These are phyloP conservation scores for Purshia tridentata DNA, from an alignment of 306 rosid species.

Conservation along the genomic window DNA sequence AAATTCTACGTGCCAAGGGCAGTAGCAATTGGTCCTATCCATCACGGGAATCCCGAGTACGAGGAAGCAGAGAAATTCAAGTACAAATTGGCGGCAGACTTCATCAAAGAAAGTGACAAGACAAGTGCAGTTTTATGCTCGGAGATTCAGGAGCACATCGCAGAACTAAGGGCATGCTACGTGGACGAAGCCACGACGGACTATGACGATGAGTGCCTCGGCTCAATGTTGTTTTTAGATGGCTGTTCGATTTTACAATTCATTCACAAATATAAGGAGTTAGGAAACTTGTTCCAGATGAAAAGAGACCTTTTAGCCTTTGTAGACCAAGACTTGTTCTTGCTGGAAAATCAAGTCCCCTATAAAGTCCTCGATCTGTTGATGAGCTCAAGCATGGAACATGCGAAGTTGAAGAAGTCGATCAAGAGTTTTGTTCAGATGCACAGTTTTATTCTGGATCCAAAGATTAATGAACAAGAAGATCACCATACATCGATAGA, in stretches of 20 bases:
- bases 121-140: neutral
- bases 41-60: no score
- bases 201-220: neutral
- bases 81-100: no score
- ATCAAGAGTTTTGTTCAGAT: neutral
- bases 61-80: no score
- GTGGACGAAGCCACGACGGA: neutral
- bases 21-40: no score
- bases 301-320: neutral
- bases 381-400: neutral
- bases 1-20: no score
- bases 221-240: neutral
- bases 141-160: neutral
- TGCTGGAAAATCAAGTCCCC: conserved; percentile 24
- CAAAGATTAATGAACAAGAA: no score
- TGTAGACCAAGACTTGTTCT: conserved; percentile 6
- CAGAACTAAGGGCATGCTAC: neutral
- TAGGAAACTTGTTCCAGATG: neutral
- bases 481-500: neutral
- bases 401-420: neutral
- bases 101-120: no score
- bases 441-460: no score
- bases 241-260: neutral
- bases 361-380: conserved; percentile 1
- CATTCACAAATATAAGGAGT: neutral